phyloP scores from a whole-genome alignment of 257 asterid genomes.

The Ajuga chamaepitys region DNA sequence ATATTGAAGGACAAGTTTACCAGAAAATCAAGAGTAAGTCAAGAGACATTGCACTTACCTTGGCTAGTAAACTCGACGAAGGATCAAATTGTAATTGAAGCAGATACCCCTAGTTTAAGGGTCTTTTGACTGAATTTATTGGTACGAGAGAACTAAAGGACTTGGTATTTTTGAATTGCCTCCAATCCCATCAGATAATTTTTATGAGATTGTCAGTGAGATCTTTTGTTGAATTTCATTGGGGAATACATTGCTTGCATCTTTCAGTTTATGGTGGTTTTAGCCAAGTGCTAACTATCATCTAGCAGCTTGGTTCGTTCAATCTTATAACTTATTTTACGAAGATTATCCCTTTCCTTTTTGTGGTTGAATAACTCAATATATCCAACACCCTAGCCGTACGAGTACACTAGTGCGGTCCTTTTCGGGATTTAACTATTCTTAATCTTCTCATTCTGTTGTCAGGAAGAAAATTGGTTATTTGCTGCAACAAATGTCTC shows the following conservation, averaged over 20 bases:
- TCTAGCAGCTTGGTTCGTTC: too few relatives aligned
- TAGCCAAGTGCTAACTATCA: background rate
- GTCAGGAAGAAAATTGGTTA: too few relatives aligned
- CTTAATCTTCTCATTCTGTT: background rate
- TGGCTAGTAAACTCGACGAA: background rate
- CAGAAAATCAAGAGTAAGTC: slow-evolving; percentile 70
- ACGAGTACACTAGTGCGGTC: background rate
- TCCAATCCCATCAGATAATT: background rate
- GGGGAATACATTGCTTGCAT: background rate
- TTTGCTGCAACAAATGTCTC: too few relatives aligned
- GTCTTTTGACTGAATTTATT: background rate
- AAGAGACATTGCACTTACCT: slow-evolving; percentile 5
- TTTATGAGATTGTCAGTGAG: background rate
- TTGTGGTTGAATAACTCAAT: background rate
- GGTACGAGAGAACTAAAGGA: background rate
- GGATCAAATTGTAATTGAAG: background rate
- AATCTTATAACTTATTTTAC: too few relatives aligned
- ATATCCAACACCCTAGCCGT: background rate
- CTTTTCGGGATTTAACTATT: background rate
- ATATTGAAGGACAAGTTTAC: slow-evolving; percentile 73
- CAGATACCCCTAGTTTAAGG: background rate
- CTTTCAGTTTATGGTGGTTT: background rate
- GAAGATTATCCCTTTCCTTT: background rate
- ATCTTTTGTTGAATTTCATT: background rate
- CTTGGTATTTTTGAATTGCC: background rate